phyloP scores from a whole-genome alignment of 2,329 filamentous ascomycete species.

The Colletotrichum viniferum region DNA sequence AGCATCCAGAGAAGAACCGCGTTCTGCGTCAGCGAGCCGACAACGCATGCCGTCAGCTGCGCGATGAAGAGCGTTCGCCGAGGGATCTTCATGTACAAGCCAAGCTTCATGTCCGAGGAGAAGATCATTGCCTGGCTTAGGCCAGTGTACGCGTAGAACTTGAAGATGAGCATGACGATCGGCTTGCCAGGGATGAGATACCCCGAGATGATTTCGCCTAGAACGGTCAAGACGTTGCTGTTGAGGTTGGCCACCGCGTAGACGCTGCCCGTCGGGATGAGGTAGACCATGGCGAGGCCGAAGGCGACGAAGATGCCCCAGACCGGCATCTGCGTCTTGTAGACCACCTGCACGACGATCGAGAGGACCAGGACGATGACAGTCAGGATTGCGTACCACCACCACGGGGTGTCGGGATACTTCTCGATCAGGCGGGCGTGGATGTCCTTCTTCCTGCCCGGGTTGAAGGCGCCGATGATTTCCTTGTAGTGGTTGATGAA shows the following conservation, averaged over 20 bases:
- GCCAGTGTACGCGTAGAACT: conserved; percentile 39
- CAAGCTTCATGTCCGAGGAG: conserved; percentile 55
- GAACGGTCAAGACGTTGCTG: conserved; percentile 43
- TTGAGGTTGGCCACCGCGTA: conserved; percentile 47
- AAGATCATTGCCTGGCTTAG: conserved; percentile 40
- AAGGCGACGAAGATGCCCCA: conserved; percentile 52
- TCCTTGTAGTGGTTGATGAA: conserved; percentile 44
- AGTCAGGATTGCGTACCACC: conserved; percentile 42
- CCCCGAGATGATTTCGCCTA: conserved; percentile 11
- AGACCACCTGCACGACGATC: conserved; percentile 46
- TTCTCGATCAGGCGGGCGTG: conserved; percentile 40
- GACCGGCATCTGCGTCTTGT: conserved; percentile 63
- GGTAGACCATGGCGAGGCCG: conserved; percentile 39
- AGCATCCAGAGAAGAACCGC: conserved; percentile 34
- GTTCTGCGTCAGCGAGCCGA: conserved; percentile 48
- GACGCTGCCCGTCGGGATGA: conserved; percentile 59
- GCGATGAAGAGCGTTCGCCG: conserved; percentile 64
- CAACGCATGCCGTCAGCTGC: conserved; percentile 61
- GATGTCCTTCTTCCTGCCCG: conserved; percentile 9
- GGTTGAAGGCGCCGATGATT: conserved; percentile 34
- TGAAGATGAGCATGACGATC: conserved; percentile 43
- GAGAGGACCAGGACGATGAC: conserved; percentile 35
- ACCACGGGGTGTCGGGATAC: conserved; percentile 34
- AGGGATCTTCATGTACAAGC: conserved; percentile 58
- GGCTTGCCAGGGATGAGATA: conserved; percentile 54